phyloP scores from a whole-genome alignment of 768 basidiomycete genomes.

The Auricularia cornea region DNA sequence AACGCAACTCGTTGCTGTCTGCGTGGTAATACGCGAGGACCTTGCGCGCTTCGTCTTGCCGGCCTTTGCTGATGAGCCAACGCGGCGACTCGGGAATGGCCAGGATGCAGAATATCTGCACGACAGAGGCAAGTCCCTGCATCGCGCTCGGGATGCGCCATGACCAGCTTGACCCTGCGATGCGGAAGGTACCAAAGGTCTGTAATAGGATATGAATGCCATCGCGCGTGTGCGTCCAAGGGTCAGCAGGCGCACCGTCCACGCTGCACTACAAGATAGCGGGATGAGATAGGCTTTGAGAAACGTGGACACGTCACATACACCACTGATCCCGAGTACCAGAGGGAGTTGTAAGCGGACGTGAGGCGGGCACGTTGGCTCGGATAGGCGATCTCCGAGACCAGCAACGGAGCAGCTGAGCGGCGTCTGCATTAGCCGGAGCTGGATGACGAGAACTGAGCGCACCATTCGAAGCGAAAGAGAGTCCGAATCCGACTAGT shows the following conservation, averaged over 20 bases:
- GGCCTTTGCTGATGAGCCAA: slow-evolving; percentile 53
- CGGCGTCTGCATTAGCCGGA: slow-evolving; percentile 19
- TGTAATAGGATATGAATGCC: too few relatives aligned
- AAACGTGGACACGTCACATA: slow-evolving; percentile 25
- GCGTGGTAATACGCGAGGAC: slow-evolving; percentile 39
- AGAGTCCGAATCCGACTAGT: slow-evolving; percentile 58
- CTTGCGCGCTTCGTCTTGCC: slow-evolving; percentile 26
- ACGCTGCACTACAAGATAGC: not conserved
- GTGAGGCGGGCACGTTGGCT: slow-evolving; percentile 75
- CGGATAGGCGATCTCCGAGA: slow-evolving; percentile 62
- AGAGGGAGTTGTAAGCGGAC: slow-evolving; percentile 73
- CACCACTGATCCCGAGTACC: slow-evolving; percentile 22
- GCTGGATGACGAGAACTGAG: not conserved
- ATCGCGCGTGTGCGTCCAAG: slow-evolving; percentile 38
- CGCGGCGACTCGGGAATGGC: slow-evolving; percentile 60
- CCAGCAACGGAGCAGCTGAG: slow-evolving; percentile 42
- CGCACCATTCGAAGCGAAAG: slow-evolving; percentile 44
- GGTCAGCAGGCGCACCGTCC: not conserved
- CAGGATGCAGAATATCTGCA: slow-evolving; percentile 51
- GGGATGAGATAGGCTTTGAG: not conserved
- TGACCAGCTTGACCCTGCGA: slow-evolving; percentile 19
- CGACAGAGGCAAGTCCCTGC: slow-evolving; percentile 48
- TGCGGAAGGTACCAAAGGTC: slow-evolving; percentile 35
- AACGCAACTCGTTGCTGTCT: slow-evolving; percentile 50
- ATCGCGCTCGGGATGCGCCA: slow-evolving; percentile 46